Percentiles rank a stretch among this genome's conserved stretches.
These are phyloP conservation scores for Cryptosporidium meleagridis DNA, from an alignment of 169 alveolate genomes.

Conservation along the genomic window DNA sequence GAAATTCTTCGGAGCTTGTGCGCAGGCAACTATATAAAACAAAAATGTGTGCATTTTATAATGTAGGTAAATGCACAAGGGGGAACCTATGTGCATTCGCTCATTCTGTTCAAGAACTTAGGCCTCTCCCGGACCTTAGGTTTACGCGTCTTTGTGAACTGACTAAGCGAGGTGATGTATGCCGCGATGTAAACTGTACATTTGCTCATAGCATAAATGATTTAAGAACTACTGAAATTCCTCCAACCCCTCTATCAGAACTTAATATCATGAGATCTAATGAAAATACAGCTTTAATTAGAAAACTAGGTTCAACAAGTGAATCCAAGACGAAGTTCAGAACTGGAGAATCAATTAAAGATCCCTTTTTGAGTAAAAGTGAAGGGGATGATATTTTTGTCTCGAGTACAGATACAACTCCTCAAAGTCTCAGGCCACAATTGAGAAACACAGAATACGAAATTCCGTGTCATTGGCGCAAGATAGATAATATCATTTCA, in stretches of 20 bases:
- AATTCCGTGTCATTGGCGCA: neutral
- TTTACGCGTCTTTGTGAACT: constrained; percentile 74
- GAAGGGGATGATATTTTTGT: constrained; percentile 60
- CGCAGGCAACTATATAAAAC: constrained; percentile 73
- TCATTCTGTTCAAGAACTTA: constrained; percentile 74
- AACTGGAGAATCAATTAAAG: constrained; percentile 8
- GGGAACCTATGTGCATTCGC: constrained; percentile 76
- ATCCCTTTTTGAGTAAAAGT: constrained; percentile 12
- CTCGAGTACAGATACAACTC: constrained; percentile 64
- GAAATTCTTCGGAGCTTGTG: constrained; percentile 62
- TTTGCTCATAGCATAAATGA: constrained; percentile 71
- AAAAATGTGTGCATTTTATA: constrained; percentile 74
- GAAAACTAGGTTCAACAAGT: constrained; percentile 6
- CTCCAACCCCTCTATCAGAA: constrained; percentile 64
- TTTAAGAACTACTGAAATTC: constrained; percentile 63
- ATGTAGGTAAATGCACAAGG: constrained; percentile 74
- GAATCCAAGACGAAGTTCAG: constrained; percentile 23
- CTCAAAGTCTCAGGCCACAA: constrained; percentile 27
- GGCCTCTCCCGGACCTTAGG: constrained; percentile 73
- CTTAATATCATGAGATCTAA: constrained; percentile 17
- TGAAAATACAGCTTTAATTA: constrained; percentile 24
- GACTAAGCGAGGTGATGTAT: constrained; percentile 72
- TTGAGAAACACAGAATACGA: constrained; percentile 1
- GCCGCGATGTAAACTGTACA: constrained; percentile 66
- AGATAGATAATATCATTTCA: neutral